Evolutionary conservation across 345 rosid species (phyloP), one percentile per base, ranked within the genome.

Genomic region (Euclidium syriacum): DNA sequence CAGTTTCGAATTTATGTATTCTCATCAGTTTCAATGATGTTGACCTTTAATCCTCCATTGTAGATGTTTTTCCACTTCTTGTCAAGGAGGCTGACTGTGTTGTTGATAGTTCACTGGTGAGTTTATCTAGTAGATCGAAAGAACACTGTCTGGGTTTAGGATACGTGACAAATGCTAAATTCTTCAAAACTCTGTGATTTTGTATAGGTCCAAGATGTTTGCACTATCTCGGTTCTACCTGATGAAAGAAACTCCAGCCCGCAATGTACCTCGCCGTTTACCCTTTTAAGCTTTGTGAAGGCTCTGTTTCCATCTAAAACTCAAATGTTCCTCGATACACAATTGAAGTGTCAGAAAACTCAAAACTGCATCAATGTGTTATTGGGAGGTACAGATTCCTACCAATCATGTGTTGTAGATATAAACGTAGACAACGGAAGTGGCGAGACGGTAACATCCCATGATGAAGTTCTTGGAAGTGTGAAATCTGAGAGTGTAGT

Each of bases 201-300:
- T 15, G 10, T 55, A 32, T 64, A 82, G 91, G 87, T 65, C 25
- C 62, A 67, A 70, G 83, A 78, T 51, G 76, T 73, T 42, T 80
- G 73, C 52, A 75, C 76, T 63, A 68, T 79, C 71, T 74, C 91
- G 40, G 55, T 78, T 62, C 54, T 83, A 67, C 79, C 86, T 1
- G 86, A 78, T 35, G 75, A 68, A 77, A 83, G 72, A 26, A 66
- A 74, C 35, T 34, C 16, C 14, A 73, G 62, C 15, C 59, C 80
- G 7, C 25, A 43, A 43, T 43, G 26, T 19, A 22, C 49, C 12
- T 77, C 83, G 0, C 70, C 71, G 64, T 65, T 79, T 41, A 69
- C 85, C 9, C 60, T 80, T 69, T 64, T 85, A 60, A 73, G 86
- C 67, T 72, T 85, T 30, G 44, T 88, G 8, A 81, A 76, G 65